phyloP scores from a whole-genome alignment of 345 rosid species.

The Bruguiera gymnorhiza region DNA sequence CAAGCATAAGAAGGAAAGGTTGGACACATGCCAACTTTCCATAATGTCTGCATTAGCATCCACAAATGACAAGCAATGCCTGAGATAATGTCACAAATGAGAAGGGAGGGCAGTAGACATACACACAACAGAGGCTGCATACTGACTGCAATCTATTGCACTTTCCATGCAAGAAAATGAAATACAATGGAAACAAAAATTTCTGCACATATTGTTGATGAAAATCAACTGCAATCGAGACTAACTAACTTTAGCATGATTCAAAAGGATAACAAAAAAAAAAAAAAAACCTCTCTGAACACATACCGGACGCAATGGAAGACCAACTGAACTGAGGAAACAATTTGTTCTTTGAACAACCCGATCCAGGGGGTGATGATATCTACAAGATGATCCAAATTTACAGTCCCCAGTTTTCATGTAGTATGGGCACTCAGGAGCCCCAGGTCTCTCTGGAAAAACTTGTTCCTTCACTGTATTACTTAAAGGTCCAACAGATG shows the following conservation, averaged over 20 bases:
- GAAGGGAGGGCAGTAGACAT: too few species aligned
- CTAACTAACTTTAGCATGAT: background rate
- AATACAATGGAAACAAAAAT: background rate
- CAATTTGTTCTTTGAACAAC: constrained; percentile 19
- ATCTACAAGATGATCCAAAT: constrained; percentile 29
- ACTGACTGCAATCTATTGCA: too few species aligned
- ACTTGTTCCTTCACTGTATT: constrained; percentile 17
- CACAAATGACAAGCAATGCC: background rate
- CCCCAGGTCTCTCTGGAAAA: constrained; percentile 32
- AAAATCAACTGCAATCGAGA: background rate
- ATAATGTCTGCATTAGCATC: constrained; percentile 1
- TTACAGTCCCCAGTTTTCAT: constrained; percentile 30
- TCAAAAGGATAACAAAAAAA: too few species aligned
- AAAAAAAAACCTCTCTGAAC: background rate
- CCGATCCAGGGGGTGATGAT: constrained; percentile 25
- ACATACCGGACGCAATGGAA: constrained; percentile 29
- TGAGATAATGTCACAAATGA: too few species aligned
- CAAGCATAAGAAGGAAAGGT: background rate
- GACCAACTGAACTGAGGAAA: constrained; percentile 27
- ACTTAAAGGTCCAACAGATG: constrained; percentile 11
- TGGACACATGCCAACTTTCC: background rate
- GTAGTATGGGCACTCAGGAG: constrained; percentile 29
- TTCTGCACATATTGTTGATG: background rate
- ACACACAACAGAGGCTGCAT: too few species aligned
- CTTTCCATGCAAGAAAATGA: background rate